These are phyloP conservation scores for Thuja plicata DNA, from an alignment of 83 land plant genomes.

Conservation along the genomic window DNA sequence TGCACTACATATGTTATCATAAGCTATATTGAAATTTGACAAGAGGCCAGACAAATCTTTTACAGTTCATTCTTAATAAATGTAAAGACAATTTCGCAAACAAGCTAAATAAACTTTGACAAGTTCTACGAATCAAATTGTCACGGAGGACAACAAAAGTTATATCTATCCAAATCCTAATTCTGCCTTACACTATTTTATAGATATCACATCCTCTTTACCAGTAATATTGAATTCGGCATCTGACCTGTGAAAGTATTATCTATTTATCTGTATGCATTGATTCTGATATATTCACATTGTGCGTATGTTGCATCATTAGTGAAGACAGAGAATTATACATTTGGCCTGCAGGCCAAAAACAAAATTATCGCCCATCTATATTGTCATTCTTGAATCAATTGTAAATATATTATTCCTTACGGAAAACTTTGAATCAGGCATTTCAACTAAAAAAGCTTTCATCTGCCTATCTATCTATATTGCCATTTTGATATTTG, in stretches of 20 bases:
- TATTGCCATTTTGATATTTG: not conserved
- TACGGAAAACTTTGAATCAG: not conserved
- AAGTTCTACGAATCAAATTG: not conserved
- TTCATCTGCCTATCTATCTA: not conserved
- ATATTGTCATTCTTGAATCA: not conserved
- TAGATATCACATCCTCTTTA: not conserved
- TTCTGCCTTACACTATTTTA: not conserved
- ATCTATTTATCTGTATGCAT: not conserved
- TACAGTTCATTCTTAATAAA: no score
- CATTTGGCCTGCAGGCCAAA: not conserved
- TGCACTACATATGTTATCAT: not conserved
- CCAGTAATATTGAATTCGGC: not conserved
- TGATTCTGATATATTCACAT: not conserved
- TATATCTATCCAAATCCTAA: not conserved
- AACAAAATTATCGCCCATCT: not conserved
- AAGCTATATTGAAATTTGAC: not conserved
- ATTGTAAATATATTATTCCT: not conserved
- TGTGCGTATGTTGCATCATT: not conserved
- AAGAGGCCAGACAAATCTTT: not conserved
- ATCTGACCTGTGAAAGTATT: not conserved
- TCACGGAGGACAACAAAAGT: not conserved
- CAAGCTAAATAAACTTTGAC: not conserved
- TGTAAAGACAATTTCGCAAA: not conserved
- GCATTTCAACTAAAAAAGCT: not conserved
- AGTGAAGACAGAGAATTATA: not conserved